Conservation (phyloP, 441 rosid species). For the Kokia cookei region DNA sequence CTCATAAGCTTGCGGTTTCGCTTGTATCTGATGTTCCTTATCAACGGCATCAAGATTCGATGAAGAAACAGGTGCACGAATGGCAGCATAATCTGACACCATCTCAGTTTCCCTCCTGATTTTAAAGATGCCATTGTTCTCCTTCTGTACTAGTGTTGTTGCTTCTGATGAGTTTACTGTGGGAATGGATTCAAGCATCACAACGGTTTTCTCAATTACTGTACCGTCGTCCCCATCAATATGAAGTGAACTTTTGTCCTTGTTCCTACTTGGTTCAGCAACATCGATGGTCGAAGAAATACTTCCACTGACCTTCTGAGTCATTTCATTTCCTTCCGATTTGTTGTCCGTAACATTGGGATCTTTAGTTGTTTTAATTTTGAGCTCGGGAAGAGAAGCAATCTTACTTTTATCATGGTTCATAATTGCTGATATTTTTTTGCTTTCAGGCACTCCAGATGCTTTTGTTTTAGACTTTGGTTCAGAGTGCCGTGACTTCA, state of each 20-base stretch:
- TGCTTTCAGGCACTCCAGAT: conserved; percentile 51
- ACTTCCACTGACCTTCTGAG: conserved; percentile 23
- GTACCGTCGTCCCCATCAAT: conserved; percentile 57
- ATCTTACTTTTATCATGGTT: conserved; percentile 80
- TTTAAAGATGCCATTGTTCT: conserved; percentile 10
- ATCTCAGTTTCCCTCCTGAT: conserved; percentile 25
- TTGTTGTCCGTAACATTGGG: conserved; percentile 30
- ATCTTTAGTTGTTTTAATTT: conserved; percentile 47
- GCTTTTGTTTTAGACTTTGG: conserved; percentile 35
- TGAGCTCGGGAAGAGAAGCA: conserved; percentile 90
- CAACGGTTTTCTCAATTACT: conserved; percentile 74
- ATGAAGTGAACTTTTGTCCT: conserved; percentile 29
- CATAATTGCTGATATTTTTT: conserved; percentile 81
- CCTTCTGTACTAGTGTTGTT: conserved; percentile 24
- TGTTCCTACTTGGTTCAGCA: conserved; percentile 27
- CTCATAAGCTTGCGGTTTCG: conserved; percentile 29
- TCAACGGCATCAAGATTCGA: conserved; percentile 27
- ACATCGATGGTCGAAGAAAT: conserved; percentile 28
- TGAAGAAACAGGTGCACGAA: conserved; percentile 32
- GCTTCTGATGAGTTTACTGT: conserved; percentile 26
- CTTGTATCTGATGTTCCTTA: conserved; percentile 20
- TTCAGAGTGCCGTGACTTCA: conserved; percentile 42
- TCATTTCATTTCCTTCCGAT: conserved; percentile 29
- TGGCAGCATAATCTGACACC: conserved; percentile 32
- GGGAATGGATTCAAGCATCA: conserved; percentile 49